Evolutionary conservation across 2,329 filamentous ascomycete species (phyloP), one percentile per base, ranked within the genome.

Genomic region (Alternaria solani): DNA sequence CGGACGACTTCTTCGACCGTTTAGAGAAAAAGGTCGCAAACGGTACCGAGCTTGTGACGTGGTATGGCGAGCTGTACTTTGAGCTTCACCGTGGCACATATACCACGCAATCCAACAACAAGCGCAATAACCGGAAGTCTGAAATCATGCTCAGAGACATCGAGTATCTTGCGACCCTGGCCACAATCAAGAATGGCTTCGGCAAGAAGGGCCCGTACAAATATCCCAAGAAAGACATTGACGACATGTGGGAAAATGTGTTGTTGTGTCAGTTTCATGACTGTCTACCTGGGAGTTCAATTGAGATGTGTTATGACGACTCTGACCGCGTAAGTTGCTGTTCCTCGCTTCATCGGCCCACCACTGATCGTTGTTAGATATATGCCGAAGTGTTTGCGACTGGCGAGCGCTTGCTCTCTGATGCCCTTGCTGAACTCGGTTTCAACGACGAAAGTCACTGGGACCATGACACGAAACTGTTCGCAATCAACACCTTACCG

Each of bases 1-100:
- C 97, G 16, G 94, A 99, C 62, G 92, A 97, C 70, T 98, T 98
- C 83, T 98, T 97, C 74, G 91, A 91, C 68, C 86, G 87, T 52
- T 83, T 99, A 4, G 90, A 97, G 77, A 87, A 90, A 79, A 96
- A 94, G 81, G 88, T 88, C 28, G 82, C 83, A 30, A 79, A 84
- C 20, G 86, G 86, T 20, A 87, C 88, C 3, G 85, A 92, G 18
- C 90, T 97, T 55, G 91, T 93, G 25, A 98, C 95, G 1, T 99
- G 95, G 95, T 97, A 97, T 76, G 95, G 95, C 42, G 95, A 99
- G 81, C 86, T 99, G 8, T 99, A 99, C 81, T 97, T 99, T 78
- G 95, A 99, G 80, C 86, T 99, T 49, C 95, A 99, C 77, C 91
- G 95, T 61, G 95, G 95, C 54, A 98, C 94, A 12, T 98, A 98